These are phyloP conservation scores for Dioszegia aurantiaca DNA, from an alignment of 768 basidiomycete genomes.

Conservation along the genomic window DNA sequence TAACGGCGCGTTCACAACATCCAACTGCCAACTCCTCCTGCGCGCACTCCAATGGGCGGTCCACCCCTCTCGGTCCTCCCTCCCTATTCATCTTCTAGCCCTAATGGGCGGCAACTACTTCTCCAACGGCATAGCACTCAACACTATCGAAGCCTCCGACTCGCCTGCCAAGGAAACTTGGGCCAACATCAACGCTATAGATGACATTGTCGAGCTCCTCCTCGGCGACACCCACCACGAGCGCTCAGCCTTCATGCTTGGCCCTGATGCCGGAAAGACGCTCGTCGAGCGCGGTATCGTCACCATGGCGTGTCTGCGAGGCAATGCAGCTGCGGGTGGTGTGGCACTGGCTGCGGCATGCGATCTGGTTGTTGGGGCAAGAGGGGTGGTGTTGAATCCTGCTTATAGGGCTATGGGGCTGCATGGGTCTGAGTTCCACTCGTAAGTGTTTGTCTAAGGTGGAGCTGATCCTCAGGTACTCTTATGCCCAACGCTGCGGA, in stretches of 20 bases:
- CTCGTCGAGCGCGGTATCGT: constrained; percentile 35
- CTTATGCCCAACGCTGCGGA: constrained; percentile 35
- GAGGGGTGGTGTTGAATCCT: constrained; percentile 43
- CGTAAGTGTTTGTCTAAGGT: constrained; percentile 24
- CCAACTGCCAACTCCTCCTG: constrained; percentile 38
- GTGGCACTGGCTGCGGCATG: constrained; percentile 44
- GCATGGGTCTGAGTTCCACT: constrained; percentile 45
- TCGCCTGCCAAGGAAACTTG: constrained; percentile 39
- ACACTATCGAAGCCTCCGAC: constrained; percentile 39
- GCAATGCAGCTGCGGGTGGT: constrained; percentile 48
- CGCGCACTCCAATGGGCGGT: constrained; percentile 34
- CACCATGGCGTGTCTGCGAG: constrained; percentile 41
- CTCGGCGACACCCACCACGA: constrained; percentile 30
- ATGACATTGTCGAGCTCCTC: constrained; percentile 48
- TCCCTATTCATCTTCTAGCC: constrained; percentile 28
- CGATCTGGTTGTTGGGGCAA: constrained; percentile 32
- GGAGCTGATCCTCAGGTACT: constrained; percentile 27
- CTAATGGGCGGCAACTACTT: constrained; percentile 47
- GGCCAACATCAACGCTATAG: constrained; percentile 49
- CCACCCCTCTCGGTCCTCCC: constrained; percentile 19
- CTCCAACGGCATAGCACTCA: constrained; percentile 47
- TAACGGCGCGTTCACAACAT: constrained; percentile 46
- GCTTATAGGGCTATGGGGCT: constrained; percentile 44
- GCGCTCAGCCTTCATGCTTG: constrained; percentile 27
- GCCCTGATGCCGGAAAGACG: constrained; percentile 12